Percentiles rank a stretch among this genome's conserved stretches.
Evolutionary conservation across 2,329 filamentous ascomycete genomes (phyloP).

Genomic region (Coccinonectria pachysandricola): DNA sequence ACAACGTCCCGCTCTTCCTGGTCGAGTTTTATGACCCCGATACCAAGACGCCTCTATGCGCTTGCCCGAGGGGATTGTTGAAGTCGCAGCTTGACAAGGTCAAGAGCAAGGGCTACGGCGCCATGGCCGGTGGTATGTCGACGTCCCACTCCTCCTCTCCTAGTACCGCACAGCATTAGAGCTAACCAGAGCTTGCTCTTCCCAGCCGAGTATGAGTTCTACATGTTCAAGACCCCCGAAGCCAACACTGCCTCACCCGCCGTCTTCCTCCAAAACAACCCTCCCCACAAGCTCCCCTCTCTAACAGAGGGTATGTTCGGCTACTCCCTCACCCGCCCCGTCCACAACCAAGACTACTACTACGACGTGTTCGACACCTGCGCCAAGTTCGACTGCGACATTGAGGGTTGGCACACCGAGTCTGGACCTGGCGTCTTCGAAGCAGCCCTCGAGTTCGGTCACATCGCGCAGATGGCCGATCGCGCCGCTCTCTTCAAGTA

Average conservation of each 20-base stretch:
- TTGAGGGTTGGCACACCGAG: constrained; percentile 95
- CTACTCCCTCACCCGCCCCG: constrained; percentile 77
- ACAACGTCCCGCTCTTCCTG: constrained; percentile 75
- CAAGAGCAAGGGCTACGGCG: constrained; percentile 58
- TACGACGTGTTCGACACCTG: constrained; percentile 80
- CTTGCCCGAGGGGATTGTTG: constrained; percentile 70
- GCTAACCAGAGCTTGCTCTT: too few species aligned
- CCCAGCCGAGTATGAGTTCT: constrained; percentile 89
- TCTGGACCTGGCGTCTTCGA: constrained; percentile 92
- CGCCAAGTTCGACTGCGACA: constrained; percentile 63
- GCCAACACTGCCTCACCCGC: constrained; percentile 54
- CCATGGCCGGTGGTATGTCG: constrained; percentile 76
- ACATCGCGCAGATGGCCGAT: constrained; percentile 84
- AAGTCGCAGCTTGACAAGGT: constrained; percentile 59
- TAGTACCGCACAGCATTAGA: too few species aligned
- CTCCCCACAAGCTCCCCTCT: constrained; percentile 61
- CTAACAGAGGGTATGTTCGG: constrained; percentile 94
- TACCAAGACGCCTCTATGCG: constrained; percentile 58
- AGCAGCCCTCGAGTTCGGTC: constrained; percentile 83
- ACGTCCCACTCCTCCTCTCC: too few species aligned
- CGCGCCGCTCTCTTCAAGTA: constrained; percentile 91
- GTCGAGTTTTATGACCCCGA: constrained; percentile 79
- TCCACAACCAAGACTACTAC: constrained; percentile 88
- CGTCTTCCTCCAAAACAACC: constrained; percentile 62
- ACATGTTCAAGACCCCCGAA: constrained; percentile 67